A percentile compares a stretch with the other conserved stretches of the same genome.
These are phyloP conservation scores for Syzygium oleosum DNA, from an alignment of 345 rosid species.

Conservation along the genomic window DNA sequence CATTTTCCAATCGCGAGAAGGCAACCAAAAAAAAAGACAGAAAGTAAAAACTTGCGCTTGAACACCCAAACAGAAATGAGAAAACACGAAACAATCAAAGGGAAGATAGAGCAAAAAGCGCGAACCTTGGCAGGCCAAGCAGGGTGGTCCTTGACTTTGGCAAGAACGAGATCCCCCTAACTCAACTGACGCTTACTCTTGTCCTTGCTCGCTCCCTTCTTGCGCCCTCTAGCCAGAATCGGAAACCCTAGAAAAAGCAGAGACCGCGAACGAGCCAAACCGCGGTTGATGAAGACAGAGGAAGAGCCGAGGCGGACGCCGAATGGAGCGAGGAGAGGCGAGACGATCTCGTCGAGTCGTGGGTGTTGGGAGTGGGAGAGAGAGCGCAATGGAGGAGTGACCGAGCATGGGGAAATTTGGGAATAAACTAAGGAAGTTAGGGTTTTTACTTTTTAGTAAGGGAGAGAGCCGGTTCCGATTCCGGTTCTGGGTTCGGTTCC, in stretches of 20 bases:
- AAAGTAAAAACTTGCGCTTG: neutral
- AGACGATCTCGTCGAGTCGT: no score
- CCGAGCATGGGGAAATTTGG: no score
- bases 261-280: no score
- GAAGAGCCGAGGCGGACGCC: no score
- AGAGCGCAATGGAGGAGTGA: no score
- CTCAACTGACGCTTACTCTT: constrained; percentile 49
- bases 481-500: no score
- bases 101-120: neutral
- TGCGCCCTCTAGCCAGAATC: constrained; percentile 45
- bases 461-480: no score
- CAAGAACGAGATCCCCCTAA: constrained; percentile 93
- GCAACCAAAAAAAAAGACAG: neutral
- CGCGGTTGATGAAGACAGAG: no score
- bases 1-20: neutral
- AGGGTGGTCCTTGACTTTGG: constrained; percentile 95
- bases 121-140: constrained; percentile 96
- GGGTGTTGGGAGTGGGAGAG: no score
- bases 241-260: neutral
- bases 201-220: constrained; percentile 59
- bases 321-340: no score
- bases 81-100: neutral
- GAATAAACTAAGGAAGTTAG: no score
- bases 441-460: no score
- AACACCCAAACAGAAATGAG: neutral